Evolutionary conservation across 176 grass and related monocot species (phyloP), one percentile per base, ranked within the genome.

Genomic region (Paspalum vaginatum): DNA sequence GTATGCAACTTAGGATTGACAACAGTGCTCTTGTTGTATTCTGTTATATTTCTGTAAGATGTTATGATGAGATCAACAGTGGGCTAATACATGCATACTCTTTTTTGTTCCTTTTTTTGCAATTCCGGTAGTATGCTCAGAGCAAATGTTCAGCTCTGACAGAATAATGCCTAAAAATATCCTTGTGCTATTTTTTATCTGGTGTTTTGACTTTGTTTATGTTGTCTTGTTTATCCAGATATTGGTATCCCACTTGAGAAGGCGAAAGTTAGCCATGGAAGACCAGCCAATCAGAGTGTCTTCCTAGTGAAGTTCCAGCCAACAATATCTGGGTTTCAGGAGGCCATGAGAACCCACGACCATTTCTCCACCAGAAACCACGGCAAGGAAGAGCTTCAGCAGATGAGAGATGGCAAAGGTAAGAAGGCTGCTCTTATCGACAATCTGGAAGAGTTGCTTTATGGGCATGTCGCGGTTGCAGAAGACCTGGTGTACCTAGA

Each of bases 271-370:
- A 70, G 60, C 47, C 26, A 87, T 32, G 88, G 90, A 21, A 93
- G 52, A 48, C 85, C 95, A 74, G 80, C 68, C 24, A 84, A 89
- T 65, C 75, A 75, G 55, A 93, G 85, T 5, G 70, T 98, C 15
- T 87, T 98, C 64, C 10, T 87, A 16, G 86, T 91, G 15, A 91
- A 92, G 88, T 93, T 94, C 59, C 62, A 39, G 59, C 65, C 92
- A 70, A 89, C 81, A 27, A 84, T 92, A 72, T 90, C 95, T 79
- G 95, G 95, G 76, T 89, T 94, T 72, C 90, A 98, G 80, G 90
- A 91, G 77, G 92, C 95, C 24, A 81, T 91, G 68, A 76, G 73
- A 72, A 68, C 89, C 1, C 84, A 98, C 3, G 68, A 83, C 7
- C 59, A 89, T 77, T 94, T 95, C 58, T 74, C 27, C n/a, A 37